Conservation (phyloP, 371 early-diverging fungal genomes). For the Thermomucor indicae-seudaticae region DNA sequence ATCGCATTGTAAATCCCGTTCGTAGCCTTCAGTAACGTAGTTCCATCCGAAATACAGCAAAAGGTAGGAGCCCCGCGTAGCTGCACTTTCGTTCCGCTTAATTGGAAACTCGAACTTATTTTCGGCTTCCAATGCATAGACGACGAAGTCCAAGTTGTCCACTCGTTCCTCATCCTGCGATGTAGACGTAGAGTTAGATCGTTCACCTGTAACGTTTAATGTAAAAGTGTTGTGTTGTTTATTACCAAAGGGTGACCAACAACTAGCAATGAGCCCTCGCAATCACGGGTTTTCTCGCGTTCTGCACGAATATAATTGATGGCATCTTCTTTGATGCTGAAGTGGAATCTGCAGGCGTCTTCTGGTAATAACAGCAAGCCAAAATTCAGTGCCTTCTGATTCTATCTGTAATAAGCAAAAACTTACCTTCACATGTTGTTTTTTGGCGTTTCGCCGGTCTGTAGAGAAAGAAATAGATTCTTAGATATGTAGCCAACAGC, state of each 20-base stretch:
- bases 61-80: slow-evolving; percentile 3
- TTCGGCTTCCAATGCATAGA: slow-evolving; percentile 2
- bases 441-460: too few species aligned
- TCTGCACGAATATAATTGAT: neutral
- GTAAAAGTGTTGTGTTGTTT: neutral
- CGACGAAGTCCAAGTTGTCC: slow-evolving; percentile 4
- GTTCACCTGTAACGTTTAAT: neutral
- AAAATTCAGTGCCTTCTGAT: too few species aligned
- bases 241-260: slow-evolving; percentile 11
- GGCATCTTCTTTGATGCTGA: slow-evolving; percentile 1
- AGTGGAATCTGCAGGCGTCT: slow-evolving; percentile 6
- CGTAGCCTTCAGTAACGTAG: neutral
- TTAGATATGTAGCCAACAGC: too few species aligned
- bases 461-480: too few species aligned
- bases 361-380: too few species aligned
- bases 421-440: slow-evolving; percentile 11
- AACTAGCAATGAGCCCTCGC: neutral
- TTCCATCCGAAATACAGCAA: slow-evolving; percentile 14
- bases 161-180: slow-evolving; percentile 3
- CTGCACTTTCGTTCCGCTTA: neutral
- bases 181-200: neutral
- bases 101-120: neutral
- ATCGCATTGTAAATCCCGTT: slow-evolving; percentile 2
- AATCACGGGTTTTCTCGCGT: neutral
- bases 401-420: too few species aligned